Evolutionary conservation across 1,139 yeast genomes (phyloP).

Genomic region (Candida buenavistaensis): DNA sequence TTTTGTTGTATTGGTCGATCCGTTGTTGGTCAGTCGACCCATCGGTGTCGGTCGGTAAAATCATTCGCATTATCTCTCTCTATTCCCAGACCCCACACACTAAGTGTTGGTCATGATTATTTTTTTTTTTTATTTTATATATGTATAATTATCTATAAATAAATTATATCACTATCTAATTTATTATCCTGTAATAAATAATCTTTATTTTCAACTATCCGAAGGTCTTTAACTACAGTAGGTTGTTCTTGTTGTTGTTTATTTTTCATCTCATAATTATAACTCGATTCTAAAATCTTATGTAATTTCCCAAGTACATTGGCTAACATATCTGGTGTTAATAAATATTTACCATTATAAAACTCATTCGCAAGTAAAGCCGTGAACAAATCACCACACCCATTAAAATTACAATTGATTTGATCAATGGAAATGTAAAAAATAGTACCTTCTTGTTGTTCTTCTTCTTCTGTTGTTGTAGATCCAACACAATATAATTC

Average conservation of each 20-base stretch:
- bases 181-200: conserved; percentile 15
- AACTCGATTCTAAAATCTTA: conserved; percentile 30
- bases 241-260: conserved; percentile 14
- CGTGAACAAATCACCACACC: conserved; percentile 48
- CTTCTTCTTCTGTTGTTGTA: no score
- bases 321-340: conserved; percentile 28
- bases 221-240: conserved; percentile 31
- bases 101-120: no score
- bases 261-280: conserved; percentile 21
- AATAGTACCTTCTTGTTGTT: conserved; percentile 13
- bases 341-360: conserved; percentile 18
- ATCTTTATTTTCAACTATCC: conserved; percentile 28
- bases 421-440: conserved; percentile 32
- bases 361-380: conserved; percentile 40
- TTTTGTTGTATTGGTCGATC: no score
- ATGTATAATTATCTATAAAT: conserved; percentile 13
- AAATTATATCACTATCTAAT: conserved; percentile 11
- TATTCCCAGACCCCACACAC: no score
- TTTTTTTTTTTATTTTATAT: no score
- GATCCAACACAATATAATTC: conserved; percentile 37
- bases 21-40: no score
- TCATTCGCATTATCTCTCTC: no score
- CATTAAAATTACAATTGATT: conserved; percentile 40
- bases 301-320: conserved; percentile 30
- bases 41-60: no score